Percentiles rank a stretch among this genome's conserved stretches.
Evolutionary conservation across 805 yeast species (phyloP).

Genomic region (Brettanomyces sp.): DNA sequence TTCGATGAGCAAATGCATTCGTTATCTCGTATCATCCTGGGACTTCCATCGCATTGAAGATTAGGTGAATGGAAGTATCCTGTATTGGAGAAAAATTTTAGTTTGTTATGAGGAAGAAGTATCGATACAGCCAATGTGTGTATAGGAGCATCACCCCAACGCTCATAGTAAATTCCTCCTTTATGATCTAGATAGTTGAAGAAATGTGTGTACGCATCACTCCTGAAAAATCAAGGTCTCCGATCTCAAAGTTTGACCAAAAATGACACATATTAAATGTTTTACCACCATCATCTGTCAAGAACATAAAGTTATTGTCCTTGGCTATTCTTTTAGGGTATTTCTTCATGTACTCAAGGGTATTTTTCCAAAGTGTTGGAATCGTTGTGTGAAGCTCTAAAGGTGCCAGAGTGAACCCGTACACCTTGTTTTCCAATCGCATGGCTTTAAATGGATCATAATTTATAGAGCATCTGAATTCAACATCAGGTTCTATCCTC

Average conservation of each 20-base stretch:
- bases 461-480: constrained; percentile 57
- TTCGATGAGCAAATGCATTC: constrained; percentile 42
- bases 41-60: constrained; percentile 49
- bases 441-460: constrained; percentile 73
- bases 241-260: constrained; percentile 61
- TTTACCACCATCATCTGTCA: constrained; percentile 36
- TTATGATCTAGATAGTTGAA: constrained; percentile 47
- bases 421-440: constrained; percentile 58
- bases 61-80: constrained; percentile 51
- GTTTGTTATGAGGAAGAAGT: constrained; percentile 18
- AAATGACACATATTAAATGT: constrained; percentile 50
- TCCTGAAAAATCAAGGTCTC: constrained; percentile 50
- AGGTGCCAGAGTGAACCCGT: constrained; percentile 65
- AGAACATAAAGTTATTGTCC: constrained; percentile 37
- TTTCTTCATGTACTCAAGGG: constrained; percentile 47
- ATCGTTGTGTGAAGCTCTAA: constrained; percentile 67
- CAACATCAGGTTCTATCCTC: constrained; percentile 73
- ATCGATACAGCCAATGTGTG: constrained; percentile 24
- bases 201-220: constrained; percentile 43
- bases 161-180: constrained; percentile 60
- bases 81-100: constrained; percentile 35
- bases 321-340: constrained; percentile 43
- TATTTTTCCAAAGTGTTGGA: constrained; percentile 59
- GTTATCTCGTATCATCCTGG: constrained; percentile 33
- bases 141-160: constrained; percentile 46